Percentiles rank a stretch among this genome's conserved stretches.
Evolutionary conservation across 305 asterid genomes (phyloP).

Genomic region (Solanum chacoense): DNA sequence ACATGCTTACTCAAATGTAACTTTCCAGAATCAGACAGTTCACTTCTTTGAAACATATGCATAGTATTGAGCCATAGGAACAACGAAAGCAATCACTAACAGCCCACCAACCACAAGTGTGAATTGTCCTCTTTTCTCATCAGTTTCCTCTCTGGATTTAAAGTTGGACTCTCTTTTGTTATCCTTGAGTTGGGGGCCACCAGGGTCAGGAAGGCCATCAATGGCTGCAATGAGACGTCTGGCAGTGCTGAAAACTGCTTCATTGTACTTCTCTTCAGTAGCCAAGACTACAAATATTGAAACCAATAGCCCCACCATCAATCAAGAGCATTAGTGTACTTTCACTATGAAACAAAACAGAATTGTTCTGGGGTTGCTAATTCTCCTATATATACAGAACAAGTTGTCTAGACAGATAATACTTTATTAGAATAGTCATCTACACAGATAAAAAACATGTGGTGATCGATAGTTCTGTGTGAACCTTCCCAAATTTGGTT

Average conservation of each 20-base stretch:
- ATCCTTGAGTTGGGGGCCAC: constrained; percentile 73
- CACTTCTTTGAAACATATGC: constrained; percentile 93
- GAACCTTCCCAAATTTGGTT: not conserved
- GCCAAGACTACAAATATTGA: constrained; percentile 56
- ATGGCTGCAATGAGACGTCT: constrained; percentile 72
- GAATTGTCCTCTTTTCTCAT: constrained; percentile 95
- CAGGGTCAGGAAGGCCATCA: constrained; percentile 93
- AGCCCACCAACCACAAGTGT: constrained; percentile 95
- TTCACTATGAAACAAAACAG: not conserved
- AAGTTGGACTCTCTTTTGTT: constrained; percentile 89
- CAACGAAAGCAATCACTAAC: constrained; percentile 96
- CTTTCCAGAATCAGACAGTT: constrained; percentile 9
- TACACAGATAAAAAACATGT: not conserved
- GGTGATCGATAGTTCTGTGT: not conserved
- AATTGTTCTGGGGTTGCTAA: not conserved
- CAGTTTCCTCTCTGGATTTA: constrained; percentile 88
- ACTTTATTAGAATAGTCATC: not conserved
- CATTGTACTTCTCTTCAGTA: constrained; percentile 89
- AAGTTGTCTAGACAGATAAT: not conserved
- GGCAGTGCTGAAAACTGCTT: constrained; percentile 64
- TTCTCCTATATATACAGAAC: not conserved
- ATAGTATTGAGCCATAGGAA: constrained; percentile 97
- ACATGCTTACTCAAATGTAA: constrained; percentile 31
- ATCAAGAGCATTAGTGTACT: not conserved
- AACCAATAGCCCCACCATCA: not conserved